Percentiles rank a stretch among this genome's conserved stretches.
These are phyloP conservation scores for Penicillium sp. DNA, from an alignment of 2,329 filamentous ascomycete genomes.

Conservation along the genomic window DNA sequence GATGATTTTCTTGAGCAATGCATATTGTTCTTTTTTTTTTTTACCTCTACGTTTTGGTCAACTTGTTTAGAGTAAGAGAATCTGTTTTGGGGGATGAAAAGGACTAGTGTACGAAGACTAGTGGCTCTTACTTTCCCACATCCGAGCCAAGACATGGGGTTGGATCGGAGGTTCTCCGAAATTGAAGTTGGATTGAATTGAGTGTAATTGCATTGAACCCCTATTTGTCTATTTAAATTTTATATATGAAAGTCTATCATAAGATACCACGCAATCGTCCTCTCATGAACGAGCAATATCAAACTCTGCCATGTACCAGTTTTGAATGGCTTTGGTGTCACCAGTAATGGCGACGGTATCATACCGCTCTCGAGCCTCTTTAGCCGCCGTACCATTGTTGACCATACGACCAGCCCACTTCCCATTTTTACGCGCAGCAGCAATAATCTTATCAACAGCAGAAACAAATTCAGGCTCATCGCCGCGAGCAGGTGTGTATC, in stretches of 20 bases:
- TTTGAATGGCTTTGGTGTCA: constrained; percentile 50
- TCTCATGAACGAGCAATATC: constrained; percentile 38
- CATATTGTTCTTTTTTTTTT: neutral
- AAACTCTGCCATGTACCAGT: constrained; percentile 48
- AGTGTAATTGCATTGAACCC: neutral
- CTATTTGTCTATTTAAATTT: neutral
- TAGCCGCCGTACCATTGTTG: constrained; percentile 45
- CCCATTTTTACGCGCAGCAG: constrained; percentile 58
- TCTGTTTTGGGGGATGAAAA: neutral
- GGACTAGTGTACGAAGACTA: too few species aligned
- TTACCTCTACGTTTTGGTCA: neutral
- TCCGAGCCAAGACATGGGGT: neutral
- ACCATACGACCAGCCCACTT: constrained; percentile 61
- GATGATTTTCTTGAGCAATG: too few species aligned
- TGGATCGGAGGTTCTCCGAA: neutral
- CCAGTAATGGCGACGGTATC: constrained; percentile 49
- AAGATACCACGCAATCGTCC: neutral
- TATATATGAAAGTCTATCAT: constrained; percentile 2
- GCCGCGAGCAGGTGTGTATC: constrained; percentile 55
- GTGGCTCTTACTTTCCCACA: neutral
- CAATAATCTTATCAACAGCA: constrained; percentile 58
- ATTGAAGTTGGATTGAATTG: neutral
- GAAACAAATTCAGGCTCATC: constrained; percentile 56
- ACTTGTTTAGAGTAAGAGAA: neutral
- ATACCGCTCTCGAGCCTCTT: constrained; percentile 39